Percentiles rank a stretch among this genome's conserved stretches.
These are phyloP conservation scores for Mortierella sp. DNA, from an alignment of 371 early-diverging fungal genomes.

Conservation along the genomic window DNA sequence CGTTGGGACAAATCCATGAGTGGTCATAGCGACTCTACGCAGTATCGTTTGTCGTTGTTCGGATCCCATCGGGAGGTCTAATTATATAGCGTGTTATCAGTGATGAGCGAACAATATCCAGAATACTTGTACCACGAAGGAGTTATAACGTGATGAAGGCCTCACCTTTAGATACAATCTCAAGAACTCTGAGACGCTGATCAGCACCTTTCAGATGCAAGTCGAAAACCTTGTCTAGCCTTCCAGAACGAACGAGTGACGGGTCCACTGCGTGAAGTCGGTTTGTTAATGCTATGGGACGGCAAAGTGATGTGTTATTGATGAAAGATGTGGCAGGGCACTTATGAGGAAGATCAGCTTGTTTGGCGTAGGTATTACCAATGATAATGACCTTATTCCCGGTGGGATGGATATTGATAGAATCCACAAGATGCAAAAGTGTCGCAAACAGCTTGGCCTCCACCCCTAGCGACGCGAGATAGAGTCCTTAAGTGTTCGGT, in stretches of 20 bases:
- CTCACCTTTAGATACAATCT: slow-evolving; percentile 61
- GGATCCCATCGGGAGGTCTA: slow-evolving; percentile 66
- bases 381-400: slow-evolving; percentile 59
- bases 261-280: slow-evolving; percentile 66
- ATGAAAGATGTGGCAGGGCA: too few relatives aligned
- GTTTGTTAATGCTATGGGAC: slow-evolving; percentile 61
- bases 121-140: neutral
- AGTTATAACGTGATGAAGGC: neutral
- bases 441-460: slow-evolving; percentile 57
- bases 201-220: slow-evolving; percentile 58
- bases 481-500: too few relatives aligned
- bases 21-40: slow-evolving; percentile 85
- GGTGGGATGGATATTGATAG: slow-evolving; percentile 27
- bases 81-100: too few relatives aligned
- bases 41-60: slow-evolving; percentile 65
- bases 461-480: slow-evolving; percentile 30
- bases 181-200: slow-evolving; percentile 59
- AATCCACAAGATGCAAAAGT: slow-evolving; percentile 59
- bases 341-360: too few relatives aligned
- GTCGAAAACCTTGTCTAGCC: slow-evolving; percentile 65
- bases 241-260: slow-evolving; percentile 65
- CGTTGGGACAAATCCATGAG: slow-evolving; percentile 92
- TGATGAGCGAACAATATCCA: neutral
- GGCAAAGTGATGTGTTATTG: too few relatives aligned
- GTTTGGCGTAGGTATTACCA: slow-evolving; percentile 52